Evolutionary conservation across 805 yeast genomes (phyloP).

Genomic region (Wickerhamiella australiensis): DNA sequence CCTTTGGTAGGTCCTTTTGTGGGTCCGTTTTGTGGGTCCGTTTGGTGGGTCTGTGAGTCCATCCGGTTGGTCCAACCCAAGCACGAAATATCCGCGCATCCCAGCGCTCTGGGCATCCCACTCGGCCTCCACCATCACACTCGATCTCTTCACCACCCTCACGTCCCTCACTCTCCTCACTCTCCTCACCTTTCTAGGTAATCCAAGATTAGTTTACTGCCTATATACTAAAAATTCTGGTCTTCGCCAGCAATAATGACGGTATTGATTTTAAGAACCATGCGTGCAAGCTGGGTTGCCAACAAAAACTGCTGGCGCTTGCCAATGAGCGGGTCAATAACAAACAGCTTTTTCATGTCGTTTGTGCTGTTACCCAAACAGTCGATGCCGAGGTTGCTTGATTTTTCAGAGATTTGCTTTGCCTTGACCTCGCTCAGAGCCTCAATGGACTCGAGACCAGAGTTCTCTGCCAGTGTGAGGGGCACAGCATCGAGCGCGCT

Average conservation of each 20-base stretch:
- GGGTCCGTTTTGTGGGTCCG: too few species aligned
- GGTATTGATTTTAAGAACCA: slow-evolving; percentile 94
- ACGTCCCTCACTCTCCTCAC: not conserved
- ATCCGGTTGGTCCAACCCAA: too few species aligned
- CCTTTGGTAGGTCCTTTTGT: too few species aligned
- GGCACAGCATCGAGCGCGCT: slow-evolving; percentile 85
- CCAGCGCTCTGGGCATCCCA: too few species aligned
- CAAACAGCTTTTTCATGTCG: slow-evolving; percentile 89
- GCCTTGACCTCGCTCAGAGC: slow-evolving; percentile 74
- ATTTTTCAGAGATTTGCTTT: slow-evolving; percentile 63
- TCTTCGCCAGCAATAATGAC: slow-evolving; percentile 76
- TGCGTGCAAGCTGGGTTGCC: slow-evolving; percentile 95
- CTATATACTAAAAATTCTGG: slow-evolving; percentile 6
- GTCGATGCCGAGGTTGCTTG: slow-evolving; percentile 77
- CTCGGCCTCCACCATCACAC: too few species aligned
- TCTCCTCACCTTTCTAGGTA: not conserved
- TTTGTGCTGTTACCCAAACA: slow-evolving; percentile 79
- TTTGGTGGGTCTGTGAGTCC: too few species aligned
- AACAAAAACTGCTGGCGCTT: slow-evolving; percentile 89
- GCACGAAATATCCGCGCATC: too few species aligned
- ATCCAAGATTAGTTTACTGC: not conserved
- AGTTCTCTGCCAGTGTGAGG: slow-evolving; percentile 90
- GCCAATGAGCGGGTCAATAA: slow-evolving; percentile 93
- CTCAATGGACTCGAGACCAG: slow-evolving; percentile 90
- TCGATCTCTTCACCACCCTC: too few species aligned